Evolutionary conservation across 768 basidiomycete genomes (phyloP), one percentile per base, ranked within the genome.

Genomic region (Lyophyllum shimeji): DNA sequence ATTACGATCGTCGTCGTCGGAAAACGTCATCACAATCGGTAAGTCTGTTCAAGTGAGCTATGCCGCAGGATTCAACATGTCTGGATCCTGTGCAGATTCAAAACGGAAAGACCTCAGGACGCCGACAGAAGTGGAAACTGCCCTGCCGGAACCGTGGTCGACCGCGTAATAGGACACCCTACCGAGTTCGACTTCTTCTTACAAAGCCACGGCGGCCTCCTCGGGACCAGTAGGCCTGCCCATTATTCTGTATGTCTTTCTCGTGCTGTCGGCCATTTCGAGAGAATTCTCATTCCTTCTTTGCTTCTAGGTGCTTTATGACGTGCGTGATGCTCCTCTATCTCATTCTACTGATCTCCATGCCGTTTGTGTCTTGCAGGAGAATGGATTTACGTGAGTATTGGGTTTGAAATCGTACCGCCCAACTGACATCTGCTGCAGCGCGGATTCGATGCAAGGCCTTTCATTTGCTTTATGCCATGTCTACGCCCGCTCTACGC

Each of bases 1-100:
- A 88, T 93, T 27, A 93, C 92, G 0, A 72, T 93, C 21, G 80
- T 93, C 49, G 76, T 93, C 23, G 91, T 93, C 7, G 90, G 89
- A 15, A 94, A 93, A 65, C 79, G 87, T 2, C 86, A 89, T 65
- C 86, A 87, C 51, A 77, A 85, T 48, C 75, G 83, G 65, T 74
- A 53, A 29, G 65, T 46, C 45, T 9, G 9, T 4, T 29, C 29
- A 29, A 9, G 4, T 29, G n/a, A 44, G 27, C 39, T 15, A n/a
- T 46, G 9, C 45, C 52, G 39, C 17, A 33, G 7, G 18, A 42
- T 40, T 29, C 46, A 31, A 11, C 42, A 45, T 34, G 17, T 5
- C 2, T 40, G 18, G 31, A 52, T 1, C 18, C 44, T 50, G 9
- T 29, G 5, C 50, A 78, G 75, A n/a, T 75, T 78, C 53, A 72